Percentiles rank a stretch among this genome's conserved stretches.
These are phyloP conservation scores for Tylopilus rubrobrunneus DNA, from an alignment of 768 basidiomycete species.

Conservation along the genomic window DNA sequence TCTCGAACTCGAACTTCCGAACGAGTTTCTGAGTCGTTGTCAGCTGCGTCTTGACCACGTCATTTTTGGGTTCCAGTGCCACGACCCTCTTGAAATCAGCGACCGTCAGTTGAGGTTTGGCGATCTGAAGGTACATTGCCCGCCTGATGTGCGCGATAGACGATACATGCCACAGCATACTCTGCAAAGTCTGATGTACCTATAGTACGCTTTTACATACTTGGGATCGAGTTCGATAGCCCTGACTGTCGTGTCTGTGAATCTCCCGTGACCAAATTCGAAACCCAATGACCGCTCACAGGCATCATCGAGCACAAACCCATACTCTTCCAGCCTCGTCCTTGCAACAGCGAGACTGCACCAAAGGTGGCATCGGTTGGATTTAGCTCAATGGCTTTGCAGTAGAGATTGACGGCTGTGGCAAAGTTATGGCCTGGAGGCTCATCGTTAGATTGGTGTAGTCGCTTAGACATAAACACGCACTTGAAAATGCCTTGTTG, in stretches of 20 bases:
- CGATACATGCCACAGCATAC: not conserved
- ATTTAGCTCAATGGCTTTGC: conserved; percentile 81
- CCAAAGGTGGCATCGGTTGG: conserved; percentile 84
- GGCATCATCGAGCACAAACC: conserved; percentile 86
- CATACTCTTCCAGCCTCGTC: conserved; percentile 91
- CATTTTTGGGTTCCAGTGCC: conserved; percentile 81
- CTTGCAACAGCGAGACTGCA: conserved; percentile 91
- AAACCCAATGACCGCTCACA: conserved; percentile 46
- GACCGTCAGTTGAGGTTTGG: conserved; percentile 84
- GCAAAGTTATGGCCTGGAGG: conserved; percentile 69
- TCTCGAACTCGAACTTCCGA: conserved; percentile 87
- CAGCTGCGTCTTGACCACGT: conserved; percentile 73
- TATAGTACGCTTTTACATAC: conserved; percentile 88
- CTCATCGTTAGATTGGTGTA: not conserved
- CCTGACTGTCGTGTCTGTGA: conserved; percentile 47
- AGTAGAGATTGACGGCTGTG: conserved; percentile 73
- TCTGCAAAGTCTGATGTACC: conserved; percentile 39
- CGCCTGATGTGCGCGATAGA: conserved; percentile 46
- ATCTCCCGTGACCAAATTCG: conserved; percentile 11
- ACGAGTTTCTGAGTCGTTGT: conserved; percentile 88
- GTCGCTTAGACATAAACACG: not conserved
- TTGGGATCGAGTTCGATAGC: conserved; percentile 86
- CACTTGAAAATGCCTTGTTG: conserved; percentile 82
- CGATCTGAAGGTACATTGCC: conserved; percentile 85
- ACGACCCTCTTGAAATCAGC: conserved; percentile 85